Conservation (phyloP, 2,329 filamentous ascomycete species). For the Neoscytalidium dimidiatum region DNA sequence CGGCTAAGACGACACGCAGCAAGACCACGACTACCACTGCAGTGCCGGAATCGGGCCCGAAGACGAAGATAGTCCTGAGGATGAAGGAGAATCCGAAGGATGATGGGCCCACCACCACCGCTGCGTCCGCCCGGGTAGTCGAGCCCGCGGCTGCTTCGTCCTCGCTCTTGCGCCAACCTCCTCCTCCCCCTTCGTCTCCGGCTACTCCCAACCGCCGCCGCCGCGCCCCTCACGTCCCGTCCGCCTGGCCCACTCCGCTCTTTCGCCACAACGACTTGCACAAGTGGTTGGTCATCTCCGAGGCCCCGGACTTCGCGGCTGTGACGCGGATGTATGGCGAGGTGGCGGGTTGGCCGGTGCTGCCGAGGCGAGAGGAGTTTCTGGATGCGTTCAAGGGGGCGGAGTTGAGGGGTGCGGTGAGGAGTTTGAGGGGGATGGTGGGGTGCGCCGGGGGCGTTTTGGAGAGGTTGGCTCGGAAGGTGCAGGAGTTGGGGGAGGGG, state of each 20-base stretch:
- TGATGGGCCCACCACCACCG: too few species aligned
- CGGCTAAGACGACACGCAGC: neutral
- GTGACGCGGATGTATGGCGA: neutral
- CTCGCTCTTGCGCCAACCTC: too few species aligned
- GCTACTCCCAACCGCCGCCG: neutral
- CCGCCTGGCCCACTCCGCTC: neutral
- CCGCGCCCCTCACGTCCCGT: neutral
- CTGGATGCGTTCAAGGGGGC: neutral
- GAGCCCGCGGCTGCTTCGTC: too few species aligned
- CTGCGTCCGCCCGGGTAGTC: too few species aligned
- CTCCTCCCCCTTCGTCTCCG: too few species aligned
- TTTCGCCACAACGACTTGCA: conserved; percentile 1
- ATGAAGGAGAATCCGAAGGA: too few species aligned
- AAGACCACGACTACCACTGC: neutral
- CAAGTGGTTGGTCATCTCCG: conserved; percentile 1
- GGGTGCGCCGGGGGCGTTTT: neutral
- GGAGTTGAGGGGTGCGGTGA: neutral
- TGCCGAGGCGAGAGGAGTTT: neutral
- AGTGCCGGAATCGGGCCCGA: too few species aligned
- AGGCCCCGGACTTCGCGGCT: neutral
- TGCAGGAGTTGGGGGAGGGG: neutral
- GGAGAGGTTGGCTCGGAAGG: neutral
- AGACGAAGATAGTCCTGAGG: too few species aligned
- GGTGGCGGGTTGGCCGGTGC: neutral
- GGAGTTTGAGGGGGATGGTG: neutral